Conservation (phyloP, 805 yeast genomes). For the Phaffomyces thermotolerans region DNA sequence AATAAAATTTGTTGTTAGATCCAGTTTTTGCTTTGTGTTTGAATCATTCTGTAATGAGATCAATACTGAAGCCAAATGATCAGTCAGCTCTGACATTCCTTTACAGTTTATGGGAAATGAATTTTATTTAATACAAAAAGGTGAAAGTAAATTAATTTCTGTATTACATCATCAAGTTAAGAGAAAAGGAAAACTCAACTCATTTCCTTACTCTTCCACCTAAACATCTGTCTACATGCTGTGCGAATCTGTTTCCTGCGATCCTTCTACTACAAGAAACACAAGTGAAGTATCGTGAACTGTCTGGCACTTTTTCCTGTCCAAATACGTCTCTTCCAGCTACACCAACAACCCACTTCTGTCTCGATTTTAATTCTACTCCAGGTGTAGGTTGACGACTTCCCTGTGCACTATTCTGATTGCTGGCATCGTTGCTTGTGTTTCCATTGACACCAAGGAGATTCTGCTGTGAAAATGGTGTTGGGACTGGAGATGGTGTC, state of each 20-base stretch:
- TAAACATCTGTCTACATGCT: constrained; percentile 84
- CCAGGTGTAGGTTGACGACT: constrained; percentile 15
- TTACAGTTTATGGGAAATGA: no score
- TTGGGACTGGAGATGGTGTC: constrained; percentile 5
- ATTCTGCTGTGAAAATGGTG: background rate
- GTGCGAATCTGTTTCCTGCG: constrained; percentile 89
- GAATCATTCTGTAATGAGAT: no score
- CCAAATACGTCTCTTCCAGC: constrained; percentile 37
- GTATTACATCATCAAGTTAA: background rate
- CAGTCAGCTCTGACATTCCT: background rate
- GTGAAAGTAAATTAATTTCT: background rate
- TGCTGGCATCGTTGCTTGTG: background rate
- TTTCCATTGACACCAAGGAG: background rate
- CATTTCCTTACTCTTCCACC: constrained; percentile 55
- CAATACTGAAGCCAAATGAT: background rate
- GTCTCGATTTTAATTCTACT: constrained; percentile 13
- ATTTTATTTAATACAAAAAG: background rate
- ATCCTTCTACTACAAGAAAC: constrained; percentile 77
- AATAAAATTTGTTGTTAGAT: constrained; percentile 3
- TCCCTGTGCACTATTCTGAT: background rate
- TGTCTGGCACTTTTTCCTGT: constrained; percentile 45
- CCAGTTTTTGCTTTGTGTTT: background rate
- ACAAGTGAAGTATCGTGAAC: constrained; percentile 63
- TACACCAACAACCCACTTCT: constrained; percentile 12
- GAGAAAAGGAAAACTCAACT: background rate